Evolutionary conservation across 441 rosid genomes (phyloP).

Genomic region (Pelargonium australe): DNA sequence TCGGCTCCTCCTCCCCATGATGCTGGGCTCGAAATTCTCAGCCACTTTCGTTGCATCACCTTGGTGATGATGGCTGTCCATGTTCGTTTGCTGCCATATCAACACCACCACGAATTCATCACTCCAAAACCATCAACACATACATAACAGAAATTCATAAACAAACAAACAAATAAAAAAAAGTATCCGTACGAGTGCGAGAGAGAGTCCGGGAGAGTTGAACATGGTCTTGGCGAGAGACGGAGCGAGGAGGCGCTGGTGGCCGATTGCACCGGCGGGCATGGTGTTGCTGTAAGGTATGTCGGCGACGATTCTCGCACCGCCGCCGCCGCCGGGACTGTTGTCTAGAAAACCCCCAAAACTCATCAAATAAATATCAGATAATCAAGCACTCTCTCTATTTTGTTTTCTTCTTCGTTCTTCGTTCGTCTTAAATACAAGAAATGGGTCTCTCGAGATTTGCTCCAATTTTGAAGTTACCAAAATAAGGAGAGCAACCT

Average conservation of each 20-base stretch:
- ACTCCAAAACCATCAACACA: slow-evolving; percentile 7
- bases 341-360: slow-evolving; percentile 84
- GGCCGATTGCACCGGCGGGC: slow-evolving; percentile 64
- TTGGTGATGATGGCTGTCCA: slow-evolving; percentile 37
- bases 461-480: background rate
- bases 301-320: slow-evolving; percentile 57
- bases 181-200: slow-evolving; percentile 15
- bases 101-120: background rate
- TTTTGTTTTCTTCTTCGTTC: background rate
- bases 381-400: background rate
- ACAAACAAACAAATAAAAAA: no score
- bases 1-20: slow-evolving; percentile 1
- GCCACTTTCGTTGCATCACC: slow-evolving; percentile 50
- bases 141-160: background rate
- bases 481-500: slow-evolving; percentile 1
- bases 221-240: slow-evolving; percentile 26
- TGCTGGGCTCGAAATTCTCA: slow-evolving; percentile 45
- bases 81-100: slow-evolving; percentile 57
- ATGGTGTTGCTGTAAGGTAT: slow-evolving; percentile 45
- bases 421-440: background rate
- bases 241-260: slow-evolving; percentile 55
- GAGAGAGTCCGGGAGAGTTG: slow-evolving; percentile 23
- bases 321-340: slow-evolving; percentile 44
- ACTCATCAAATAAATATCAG: slow-evolving; percentile 50
- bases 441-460: slow-evolving; percentile 8